Evolutionary conservation across 2,329 filamentous ascomycete species (phyloP), one percentile per base, ranked within the genome.

Genomic region (Phyllosticta citriasiana): DNA sequence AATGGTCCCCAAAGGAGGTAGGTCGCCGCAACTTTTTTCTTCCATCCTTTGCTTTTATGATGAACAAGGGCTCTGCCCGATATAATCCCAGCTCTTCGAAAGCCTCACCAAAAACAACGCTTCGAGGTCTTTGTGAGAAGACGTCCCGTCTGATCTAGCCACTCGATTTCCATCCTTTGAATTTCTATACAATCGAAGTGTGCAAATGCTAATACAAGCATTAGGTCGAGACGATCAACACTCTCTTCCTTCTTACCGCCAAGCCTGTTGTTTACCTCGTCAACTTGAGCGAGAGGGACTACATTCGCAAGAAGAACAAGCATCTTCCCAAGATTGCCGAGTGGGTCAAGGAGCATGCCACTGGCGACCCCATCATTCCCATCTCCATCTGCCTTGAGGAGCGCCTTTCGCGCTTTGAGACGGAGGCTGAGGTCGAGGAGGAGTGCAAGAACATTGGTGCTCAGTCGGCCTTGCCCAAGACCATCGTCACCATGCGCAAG

Each of bases 31-130:
- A 66, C 65, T 65, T 56, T 63, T 65, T n/a, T 40, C 14, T 19
- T 19, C n/a, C 22, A 6, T 19, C 58, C 19, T 10, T 30, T 53
- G 60, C 68, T 70, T 85, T 79, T 74, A 87, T 96, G 94, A 97
- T 97, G 94, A 97, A 87, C 88, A 96, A 96, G 88, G 94, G 91
- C 90, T 86, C 89, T 91, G 92, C 88, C 56, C 52, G 56, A 58
- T 83, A 81, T 89, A 92, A 96, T 90, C 94, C 94, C 94, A 99
- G 94, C 94, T 99, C 94, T 88, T 96, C 88, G 93, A 97, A 87
- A 85, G 83, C 84, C 88, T 89, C 86, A 83, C 78, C 75, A 79
- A 77, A 79, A 78, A 85, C 74, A 74, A 83, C 80, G 89, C 85
- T 83, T 82, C 81, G 88, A 90, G 88, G 82, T 81, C 82, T 84